Conservation (phyloP, 129 eudicot genomes). For the Artemisia tridentata region DNA sequence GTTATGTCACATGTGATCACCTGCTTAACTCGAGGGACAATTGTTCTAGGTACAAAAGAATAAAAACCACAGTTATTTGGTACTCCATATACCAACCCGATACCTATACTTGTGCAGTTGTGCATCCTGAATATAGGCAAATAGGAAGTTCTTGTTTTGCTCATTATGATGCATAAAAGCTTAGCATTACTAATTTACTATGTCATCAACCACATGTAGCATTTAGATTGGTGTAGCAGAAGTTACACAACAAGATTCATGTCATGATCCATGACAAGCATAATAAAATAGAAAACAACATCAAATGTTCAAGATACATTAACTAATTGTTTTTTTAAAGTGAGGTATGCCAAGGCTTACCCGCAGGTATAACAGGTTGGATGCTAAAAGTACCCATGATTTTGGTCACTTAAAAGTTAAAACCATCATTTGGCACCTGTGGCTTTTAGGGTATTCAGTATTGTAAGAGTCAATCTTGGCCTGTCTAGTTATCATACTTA, state of each 20-base stretch:
- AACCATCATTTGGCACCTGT: not conserved
- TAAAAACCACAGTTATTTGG: too few relatives aligned
- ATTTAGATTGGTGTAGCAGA: slow-evolving; percentile 12
- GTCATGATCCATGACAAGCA: not conserved
- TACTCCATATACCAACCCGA: too few relatives aligned
- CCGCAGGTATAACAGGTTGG: not conserved
- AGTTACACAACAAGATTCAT: not conserved
- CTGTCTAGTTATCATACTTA: not conserved
- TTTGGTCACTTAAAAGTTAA: not conserved
- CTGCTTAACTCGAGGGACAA: slow-evolving; percentile 2
- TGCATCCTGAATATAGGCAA: not conserved
- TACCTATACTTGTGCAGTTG: too few relatives aligned
- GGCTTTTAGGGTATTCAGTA: not conserved
- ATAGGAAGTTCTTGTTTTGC: not conserved
- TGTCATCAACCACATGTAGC: not conserved
- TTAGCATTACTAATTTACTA: not conserved
- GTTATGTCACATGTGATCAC: not conserved
- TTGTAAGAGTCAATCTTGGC: not conserved
- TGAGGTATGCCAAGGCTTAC: slow-evolving; percentile 4
- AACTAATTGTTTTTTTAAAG: not conserved
- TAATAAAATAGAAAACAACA: not conserved
- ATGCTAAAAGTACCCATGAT: not conserved
- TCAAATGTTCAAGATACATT: not conserved
- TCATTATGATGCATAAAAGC: not conserved
- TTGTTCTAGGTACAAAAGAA: too few relatives aligned